Percentiles rank a stretch among this genome's conserved stretches.
phyloP scores from a whole-genome alignment of 2,329 filamentous ascomycete genomes.

The Knoxdaviesia proteae region DNA sequence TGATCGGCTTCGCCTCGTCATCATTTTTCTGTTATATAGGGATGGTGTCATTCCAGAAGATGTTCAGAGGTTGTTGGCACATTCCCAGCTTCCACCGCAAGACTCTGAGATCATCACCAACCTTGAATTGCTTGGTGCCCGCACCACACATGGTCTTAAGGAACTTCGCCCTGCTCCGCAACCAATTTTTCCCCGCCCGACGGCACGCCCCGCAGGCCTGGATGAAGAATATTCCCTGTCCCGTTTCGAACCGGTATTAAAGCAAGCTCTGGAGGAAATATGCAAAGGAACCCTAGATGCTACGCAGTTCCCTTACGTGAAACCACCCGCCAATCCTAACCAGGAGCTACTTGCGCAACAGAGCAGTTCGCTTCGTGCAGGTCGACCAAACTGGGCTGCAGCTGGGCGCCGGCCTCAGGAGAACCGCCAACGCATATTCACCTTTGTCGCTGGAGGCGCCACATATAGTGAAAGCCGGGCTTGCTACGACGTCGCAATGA shows the following conservation, averaged over 20 bases:
- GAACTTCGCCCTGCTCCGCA: conserved; percentile 45
- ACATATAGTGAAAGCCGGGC: conserved; percentile 78
- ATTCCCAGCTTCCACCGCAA: conserved; percentile 55
- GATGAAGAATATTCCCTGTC: conserved; percentile 71
- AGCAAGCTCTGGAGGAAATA: conserved; percentile 61
- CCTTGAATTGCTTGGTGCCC: conserved; percentile 62
- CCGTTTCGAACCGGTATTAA: conserved; percentile 64
- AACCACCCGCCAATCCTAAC: conserved; percentile 43
- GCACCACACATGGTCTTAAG: conserved; percentile 48
- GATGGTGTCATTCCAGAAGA: conserved; percentile 73
- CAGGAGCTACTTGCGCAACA: conserved; percentile 33
- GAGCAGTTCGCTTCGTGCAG: conserved; percentile 65
- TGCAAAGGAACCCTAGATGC: conserved; percentile 47
- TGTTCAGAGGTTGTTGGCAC: conserved; percentile 62
- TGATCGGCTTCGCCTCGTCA: conserved; percentile 68
- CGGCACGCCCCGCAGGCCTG: conserved; percentile 22
- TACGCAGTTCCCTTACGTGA: conserved; percentile 48
- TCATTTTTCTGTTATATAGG: conserved; percentile 69
- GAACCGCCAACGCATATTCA: conserved; percentile 73
- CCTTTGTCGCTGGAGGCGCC: conserved; percentile 89
- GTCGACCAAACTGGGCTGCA: conserved; percentile 89
- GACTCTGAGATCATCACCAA: conserved; percentile 58
- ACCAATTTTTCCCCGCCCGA: conserved; percentile 43
- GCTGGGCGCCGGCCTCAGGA: conserved; percentile 52
- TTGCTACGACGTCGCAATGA: conserved; percentile 68